Evolutionary conservation across 208 protist species (phyloP).

Genomic region (Leishmania turanica): DNA sequence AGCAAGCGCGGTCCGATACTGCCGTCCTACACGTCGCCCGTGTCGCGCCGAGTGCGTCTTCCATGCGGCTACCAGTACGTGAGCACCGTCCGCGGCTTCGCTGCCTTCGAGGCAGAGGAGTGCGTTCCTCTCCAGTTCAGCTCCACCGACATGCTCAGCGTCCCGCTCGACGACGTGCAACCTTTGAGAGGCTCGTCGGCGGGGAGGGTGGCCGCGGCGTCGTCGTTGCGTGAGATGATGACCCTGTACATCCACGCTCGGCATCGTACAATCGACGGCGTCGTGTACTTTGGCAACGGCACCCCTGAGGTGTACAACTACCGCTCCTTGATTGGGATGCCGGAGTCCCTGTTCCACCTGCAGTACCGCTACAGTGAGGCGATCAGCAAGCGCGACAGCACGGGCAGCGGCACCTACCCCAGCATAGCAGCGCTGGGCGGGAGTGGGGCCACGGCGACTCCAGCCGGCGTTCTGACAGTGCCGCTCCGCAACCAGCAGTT

Average conservation of each 20-base stretch:
- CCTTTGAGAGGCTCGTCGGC: background rate
- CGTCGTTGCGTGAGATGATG: slow-evolving; percentile 44
- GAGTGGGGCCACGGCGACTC: background rate
- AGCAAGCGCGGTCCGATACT: slow-evolving; percentile 17
- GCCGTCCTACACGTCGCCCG: slow-evolving; percentile 52
- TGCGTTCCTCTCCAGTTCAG: slow-evolving; percentile 59
- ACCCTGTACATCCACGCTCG: slow-evolving; percentile 70
- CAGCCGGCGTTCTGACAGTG: slow-evolving; percentile 40
- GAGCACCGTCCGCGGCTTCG: slow-evolving; percentile 38
- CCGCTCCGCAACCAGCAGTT: slow-evolving; percentile 45
- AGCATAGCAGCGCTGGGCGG: background rate
- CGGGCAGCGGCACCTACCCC: background rate
- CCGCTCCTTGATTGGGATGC: slow-evolving; percentile 72
- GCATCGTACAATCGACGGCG: slow-evolving; percentile 69
- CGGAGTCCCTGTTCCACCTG: slow-evolving; percentile 84
- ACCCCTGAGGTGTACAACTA: slow-evolving; percentile 80
- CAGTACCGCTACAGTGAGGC: slow-evolving; percentile 81
- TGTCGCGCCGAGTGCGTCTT: slow-evolving; percentile 58
- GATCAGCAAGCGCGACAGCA: background rate
- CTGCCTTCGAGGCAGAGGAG: slow-evolving; percentile 37
- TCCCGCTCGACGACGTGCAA: slow-evolving; percentile 30
- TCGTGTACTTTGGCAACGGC: slow-evolving; percentile 85
- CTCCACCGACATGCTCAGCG: slow-evolving; percentile 37
- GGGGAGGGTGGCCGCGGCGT: no score
- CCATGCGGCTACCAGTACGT: slow-evolving; percentile 73